Evolutionary conservation across 257 asterid species (phyloP), one percentile per base, ranked within the genome.

Genomic region (Echium plantagineum): DNA sequence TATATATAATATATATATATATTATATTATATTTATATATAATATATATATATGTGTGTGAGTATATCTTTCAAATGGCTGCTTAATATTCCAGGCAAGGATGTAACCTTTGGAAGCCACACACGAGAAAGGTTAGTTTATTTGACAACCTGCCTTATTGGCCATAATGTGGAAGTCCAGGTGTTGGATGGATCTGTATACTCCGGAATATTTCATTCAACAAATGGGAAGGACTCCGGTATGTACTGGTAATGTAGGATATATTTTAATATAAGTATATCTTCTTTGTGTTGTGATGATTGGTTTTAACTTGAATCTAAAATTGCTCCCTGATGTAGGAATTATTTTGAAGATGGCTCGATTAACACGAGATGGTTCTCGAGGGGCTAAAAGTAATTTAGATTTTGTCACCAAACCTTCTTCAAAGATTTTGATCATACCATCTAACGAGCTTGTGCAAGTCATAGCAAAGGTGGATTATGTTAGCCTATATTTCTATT

Each of bases 121-220:
- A 77, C 95, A 69, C 75, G 81, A 62, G 97, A 93, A 58, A 87
- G 91, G 5, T 74, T 83, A 52, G 68, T 81, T 62, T 93, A 84
- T 73, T 18, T 81, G 55, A 74, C 82, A 61, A 65, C 95, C 56
- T 81, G 94, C 74, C 95, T 93, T 72, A 77, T 93, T 66, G 97
- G 97, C 65, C 94, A 86, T 58, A 87, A 78, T 64, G 97, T 93
- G 63, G 97, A 93, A 78, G 96, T 86, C 77, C 99, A 93, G 72
- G 80, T 86, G 82, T 58, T 22, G 68, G 94, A 89, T 72, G 99
- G 97, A 66, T 84, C 99, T 61, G 72, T 86, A 19, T 86, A 71
- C 72, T 80, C 90, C 63, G 97, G 99, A 68, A 78, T 93, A 78
- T 79, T 84, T 77, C 94, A 93, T 64, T 84, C 95, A 2, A 81